Percentiles rank a stretch among this genome's conserved stretches.
Conservation (phyloP, 106 monocot genomes). For the Dioscorea alata region DNA sequence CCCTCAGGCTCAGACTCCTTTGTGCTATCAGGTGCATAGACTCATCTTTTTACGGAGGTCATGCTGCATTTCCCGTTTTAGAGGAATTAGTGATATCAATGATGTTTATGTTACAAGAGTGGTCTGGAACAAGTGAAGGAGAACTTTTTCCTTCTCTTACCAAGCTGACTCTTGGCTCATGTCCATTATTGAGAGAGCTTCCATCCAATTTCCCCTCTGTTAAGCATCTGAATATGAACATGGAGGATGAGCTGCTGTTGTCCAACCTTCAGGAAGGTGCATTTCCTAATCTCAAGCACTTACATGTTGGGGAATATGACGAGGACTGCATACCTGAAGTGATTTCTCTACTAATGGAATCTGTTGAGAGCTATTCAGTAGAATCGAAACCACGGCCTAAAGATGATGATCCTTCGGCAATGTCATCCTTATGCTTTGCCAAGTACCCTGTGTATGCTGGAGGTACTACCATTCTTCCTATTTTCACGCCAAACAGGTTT, state of each 20-base stretch:
- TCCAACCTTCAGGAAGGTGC: constrained; percentile 6
- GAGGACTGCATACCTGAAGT: constrained; percentile 7
- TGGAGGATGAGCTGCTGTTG: constrained; percentile 15
- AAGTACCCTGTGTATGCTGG: too few relatives aligned
- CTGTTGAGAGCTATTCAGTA: not conserved
- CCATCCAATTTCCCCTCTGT: constrained; percentile 16
- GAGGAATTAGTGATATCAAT: constrained; percentile 8
- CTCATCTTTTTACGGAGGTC: constrained; percentile 10
- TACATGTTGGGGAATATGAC: not conserved
- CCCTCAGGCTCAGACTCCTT: constrained; percentile 8
- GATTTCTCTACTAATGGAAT: not conserved
- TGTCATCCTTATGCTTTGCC: not conserved
- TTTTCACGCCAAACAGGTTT: too few relatives aligned
- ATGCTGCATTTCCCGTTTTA: constrained; percentile 10
- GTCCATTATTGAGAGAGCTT: constrained; percentile 19
- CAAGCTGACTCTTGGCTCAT: constrained; percentile 5
- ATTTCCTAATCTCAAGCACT: constrained; percentile 15
- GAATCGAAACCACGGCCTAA: not conserved
- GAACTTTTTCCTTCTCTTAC: constrained; percentile 10
- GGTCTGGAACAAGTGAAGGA: not conserved
- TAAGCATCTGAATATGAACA: not conserved
- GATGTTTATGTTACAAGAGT: constrained; percentile 15
- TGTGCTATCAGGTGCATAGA: constrained; percentile 6
- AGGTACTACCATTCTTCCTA: too few relatives aligned
- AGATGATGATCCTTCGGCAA: not conserved